These are phyloP conservation scores for Cercospora beticola DNA, from an alignment of 2,329 filamentous ascomycete species.

Conservation along the genomic window DNA sequence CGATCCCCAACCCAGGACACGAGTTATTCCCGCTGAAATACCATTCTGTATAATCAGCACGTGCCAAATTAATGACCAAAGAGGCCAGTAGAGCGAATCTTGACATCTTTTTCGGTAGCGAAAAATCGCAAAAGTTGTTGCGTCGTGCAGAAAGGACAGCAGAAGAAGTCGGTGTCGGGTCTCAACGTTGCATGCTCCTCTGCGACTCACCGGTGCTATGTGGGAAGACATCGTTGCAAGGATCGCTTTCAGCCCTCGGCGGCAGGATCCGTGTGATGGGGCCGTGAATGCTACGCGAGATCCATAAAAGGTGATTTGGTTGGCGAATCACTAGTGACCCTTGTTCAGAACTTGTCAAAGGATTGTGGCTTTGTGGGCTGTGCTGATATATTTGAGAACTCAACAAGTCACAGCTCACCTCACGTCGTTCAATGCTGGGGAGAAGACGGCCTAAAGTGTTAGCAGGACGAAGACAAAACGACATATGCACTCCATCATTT, in stretches of 20 bases:
- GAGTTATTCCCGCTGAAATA: slow-evolving; percentile 16
- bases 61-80: neutral
- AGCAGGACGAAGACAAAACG: neutral
- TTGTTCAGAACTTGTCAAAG: neutral
- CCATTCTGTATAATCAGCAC: slow-evolving; percentile 20
- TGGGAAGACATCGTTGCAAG: neutral
- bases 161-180: neutral
- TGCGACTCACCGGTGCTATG: neutral
- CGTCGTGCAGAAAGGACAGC: neutral
- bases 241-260: slow-evolving; percentile 1
- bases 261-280: neutral
- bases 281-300: neutral
- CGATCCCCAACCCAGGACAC: slow-evolving; percentile 16
- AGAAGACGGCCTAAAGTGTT: neutral
- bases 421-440: neutral
- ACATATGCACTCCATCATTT: neutral
- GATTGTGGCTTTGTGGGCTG: slow-evolving; percentile 3
- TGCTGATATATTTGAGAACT: neutral
- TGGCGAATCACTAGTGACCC: neutral
- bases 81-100: neutral
- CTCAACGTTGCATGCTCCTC: neutral
- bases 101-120: neutral
- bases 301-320: neutral
- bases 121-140: neutral
- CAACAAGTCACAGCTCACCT: neutral